Evolutionary conservation across 805 yeast species (phyloP), one percentile per base, ranked within the genome.

Genomic region (Barnettozyma pratensis): DNA sequence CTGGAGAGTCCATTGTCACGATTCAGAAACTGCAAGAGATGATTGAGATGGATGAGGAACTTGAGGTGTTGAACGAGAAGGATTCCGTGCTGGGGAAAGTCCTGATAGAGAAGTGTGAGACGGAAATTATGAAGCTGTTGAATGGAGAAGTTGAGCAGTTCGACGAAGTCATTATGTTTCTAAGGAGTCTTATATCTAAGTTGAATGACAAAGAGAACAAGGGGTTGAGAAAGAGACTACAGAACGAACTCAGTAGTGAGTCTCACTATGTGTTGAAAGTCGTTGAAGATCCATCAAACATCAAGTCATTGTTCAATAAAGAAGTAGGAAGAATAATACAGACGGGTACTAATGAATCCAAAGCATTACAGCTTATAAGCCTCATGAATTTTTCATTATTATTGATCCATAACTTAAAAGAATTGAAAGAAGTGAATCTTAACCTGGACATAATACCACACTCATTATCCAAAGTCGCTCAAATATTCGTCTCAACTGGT

Each of bases 301-400:
- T 37, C 11, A 35, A 29, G 12, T 7, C 12, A 7, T 12, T n/a
- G 10, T 47, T 39, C 39, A 42, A 39, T 10, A 29, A 35, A 26
- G 46, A 43, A n/a, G 31, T 47, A 12, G 39, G 38, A 10, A 39
- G 38, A n/a, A 37, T 47, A 6, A 9, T 42, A 9, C 29, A 26
- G 12, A 31, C 27, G 3, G 42, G 39, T 28, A 28, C 34, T 14
- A 29, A 38, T 25, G 39, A 19, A 7, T 7, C 9, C 4, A 39
- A 32, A 25, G 41, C 35, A 10, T 10, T 26, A 12, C 9, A 36
- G 34, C 29, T 39, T 5, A 3, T 42, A 6, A 38, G 37, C 8
- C 28, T 42, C 5, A 32, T 46, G 37, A 28, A 42, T 2, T 11
- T 42, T 10, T 41, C 29, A 11, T 7, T 6, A 27, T 4, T 41